Conservation (phyloP, 2,329 filamentous ascomycete species). For the Tolypocladium ophioglossoides region DNA sequence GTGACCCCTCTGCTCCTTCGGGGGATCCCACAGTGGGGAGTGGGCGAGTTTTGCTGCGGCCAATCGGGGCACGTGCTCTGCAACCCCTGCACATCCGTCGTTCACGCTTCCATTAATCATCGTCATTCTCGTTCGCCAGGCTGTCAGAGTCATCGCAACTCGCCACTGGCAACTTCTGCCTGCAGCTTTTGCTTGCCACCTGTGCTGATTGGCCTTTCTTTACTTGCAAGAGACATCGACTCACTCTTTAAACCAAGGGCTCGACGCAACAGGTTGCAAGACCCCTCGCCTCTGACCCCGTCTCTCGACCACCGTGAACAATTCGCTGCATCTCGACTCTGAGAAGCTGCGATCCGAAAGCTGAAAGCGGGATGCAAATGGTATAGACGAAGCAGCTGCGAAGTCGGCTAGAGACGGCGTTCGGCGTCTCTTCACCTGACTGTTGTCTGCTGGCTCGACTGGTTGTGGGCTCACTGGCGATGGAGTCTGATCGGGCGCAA, state of each 20-base stretch:
- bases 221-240: not conserved
- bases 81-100: not conserved
- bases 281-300: not conserved
- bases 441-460: not conserved
- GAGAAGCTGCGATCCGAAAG: not conserved
- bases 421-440: too few species aligned
- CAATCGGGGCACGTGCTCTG: not conserved
- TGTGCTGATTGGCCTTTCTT: not conserved
- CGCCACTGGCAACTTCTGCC: not conserved
- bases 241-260: too few species aligned
- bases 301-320: not conserved
- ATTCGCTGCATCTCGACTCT: too few species aligned
- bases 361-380: not conserved
- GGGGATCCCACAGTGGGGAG: not conserved
- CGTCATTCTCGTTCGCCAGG: not conserved
- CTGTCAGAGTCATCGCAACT: not conserved
- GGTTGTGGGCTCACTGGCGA: conserved; percentile 1
- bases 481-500: conserved; percentile 14
- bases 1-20: too few species aligned
- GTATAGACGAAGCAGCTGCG: not conserved
- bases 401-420: not conserved
- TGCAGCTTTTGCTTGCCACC: not conserved
- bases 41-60: not conserved
- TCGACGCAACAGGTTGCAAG: not conserved
- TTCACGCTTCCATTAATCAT: not conserved